Base-by-base conservation (phyloP, 768 basidiomycete genomes). In the Kwoniella mangroviensis region DNA sequence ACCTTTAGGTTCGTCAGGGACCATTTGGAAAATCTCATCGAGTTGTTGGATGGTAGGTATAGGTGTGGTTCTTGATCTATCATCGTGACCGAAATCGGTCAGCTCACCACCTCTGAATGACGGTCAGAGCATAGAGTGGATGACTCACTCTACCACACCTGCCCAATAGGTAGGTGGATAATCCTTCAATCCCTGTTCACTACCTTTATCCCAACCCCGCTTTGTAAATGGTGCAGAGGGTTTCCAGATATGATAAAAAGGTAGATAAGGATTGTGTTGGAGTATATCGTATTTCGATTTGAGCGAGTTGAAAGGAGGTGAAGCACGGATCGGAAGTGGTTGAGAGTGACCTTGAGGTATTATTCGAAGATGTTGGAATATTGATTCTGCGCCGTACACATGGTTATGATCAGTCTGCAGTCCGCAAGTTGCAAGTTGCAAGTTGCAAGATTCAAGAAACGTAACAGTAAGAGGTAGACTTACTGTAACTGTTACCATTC, bases 181-280 rank as follows among this genome's bases (percentile, higher is more conserved):
- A 5, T 91, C 92, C 1, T 87, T 84, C 24, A 83, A 0, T 89
- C 90, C 84, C 90, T 93, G 79, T 88, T 90, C 85, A 89, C 67
- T 70, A 2, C 79, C 81, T 53, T 73, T 72, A 51, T 82, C 81
- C 82, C 82, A 83, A 42, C 73, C 73, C 2, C 65, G 60, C 28
- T 78, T 77, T 0, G 79, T 78, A 79, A 79, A 96, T 9, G 91
- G 86, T 0, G 93, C 92, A 7, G 89, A 89, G 2, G 96, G 96
- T 78, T 96, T 97, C 85, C 95, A 96, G 4, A 93, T 85, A 77
- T 97, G 91, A 83, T 87, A 98, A 84, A 97, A 98, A 3, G 93
- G 87, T 61, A 87, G 85, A 81, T 95, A 98, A 0, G 91, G 90
- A 66, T 82, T 82, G 34, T 26, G 40, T 4, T 17, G 45, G 6